Evolutionary conservation across 805 yeast genomes (phyloP).

Genomic region (Allodekkera sacchari): DNA sequence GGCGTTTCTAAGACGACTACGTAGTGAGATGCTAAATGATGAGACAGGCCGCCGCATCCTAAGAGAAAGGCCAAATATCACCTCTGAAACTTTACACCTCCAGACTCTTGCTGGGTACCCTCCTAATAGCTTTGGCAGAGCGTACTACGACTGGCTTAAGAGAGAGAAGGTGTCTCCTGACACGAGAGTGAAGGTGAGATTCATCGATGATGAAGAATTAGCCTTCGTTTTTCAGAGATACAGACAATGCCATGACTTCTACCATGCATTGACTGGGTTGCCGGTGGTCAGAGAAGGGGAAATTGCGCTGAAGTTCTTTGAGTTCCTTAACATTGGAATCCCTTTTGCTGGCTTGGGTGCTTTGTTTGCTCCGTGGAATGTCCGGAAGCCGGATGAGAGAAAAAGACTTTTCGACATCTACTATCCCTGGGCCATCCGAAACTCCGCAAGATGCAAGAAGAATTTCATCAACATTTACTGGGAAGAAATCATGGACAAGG

Average conservation of each 20-base stretch:
- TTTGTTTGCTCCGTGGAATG: slow-evolving; percentile 75
- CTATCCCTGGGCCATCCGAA: slow-evolving; percentile 79
- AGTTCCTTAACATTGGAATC: slow-evolving; percentile 83
- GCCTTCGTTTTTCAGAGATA: slow-evolving; percentile 92
- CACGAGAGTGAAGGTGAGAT: slow-evolving; percentile 81
- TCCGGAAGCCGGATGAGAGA: slow-evolving; percentile 50
- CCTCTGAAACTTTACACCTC: slow-evolving; percentile 59
- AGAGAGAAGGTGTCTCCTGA: slow-evolving; percentile 90
- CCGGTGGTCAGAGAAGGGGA: slow-evolving; percentile 97
- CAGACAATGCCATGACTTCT: slow-evolving; percentile 95
- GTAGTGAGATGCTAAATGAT: slow-evolving; percentile 68
- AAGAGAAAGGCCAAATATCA: slow-evolving; percentile 75
- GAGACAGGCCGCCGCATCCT: slow-evolving; percentile 70
- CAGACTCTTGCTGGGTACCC: slow-evolving; percentile 54
- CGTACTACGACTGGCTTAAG: slow-evolving; percentile 76
- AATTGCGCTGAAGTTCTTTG: slow-evolving; percentile 85
- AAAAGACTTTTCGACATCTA: slow-evolving; percentile 58
- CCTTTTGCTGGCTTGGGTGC: slow-evolving; percentile 97
- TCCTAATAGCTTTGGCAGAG: slow-evolving; percentile 62
- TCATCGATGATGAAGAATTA: slow-evolving; percentile 80
- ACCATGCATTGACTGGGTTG: slow-evolving; percentile 83
- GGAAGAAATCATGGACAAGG: slow-evolving; percentile 73
- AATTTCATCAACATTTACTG: slow-evolving; percentile 76
- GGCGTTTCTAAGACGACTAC: slow-evolving; percentile 51
- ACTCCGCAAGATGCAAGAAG: slow-evolving; percentile 66